Evolutionary conservation across 768 basidiomycete genomes (phyloP).

Genomic region (Strobilomyces echinocephalus): DNA sequence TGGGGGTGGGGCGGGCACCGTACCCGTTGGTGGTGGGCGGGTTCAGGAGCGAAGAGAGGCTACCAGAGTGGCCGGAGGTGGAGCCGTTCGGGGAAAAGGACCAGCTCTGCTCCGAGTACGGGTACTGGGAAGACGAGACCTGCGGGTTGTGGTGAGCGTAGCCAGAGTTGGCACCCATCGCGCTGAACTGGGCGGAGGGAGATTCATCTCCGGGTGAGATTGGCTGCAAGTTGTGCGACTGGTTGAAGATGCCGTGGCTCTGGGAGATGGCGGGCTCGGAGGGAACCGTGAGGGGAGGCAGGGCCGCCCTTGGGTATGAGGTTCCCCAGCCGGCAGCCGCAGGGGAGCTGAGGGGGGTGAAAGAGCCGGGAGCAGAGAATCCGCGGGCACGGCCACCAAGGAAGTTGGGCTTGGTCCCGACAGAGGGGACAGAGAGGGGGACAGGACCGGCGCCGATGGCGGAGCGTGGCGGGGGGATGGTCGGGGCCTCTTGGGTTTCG

Average conservation of each 20-base stretch:
- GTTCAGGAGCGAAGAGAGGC: slow-evolving; percentile 74
- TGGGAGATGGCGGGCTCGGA: slow-evolving; percentile 64
- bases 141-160: slow-evolving; percentile 30
- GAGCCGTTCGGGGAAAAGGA: slow-evolving; percentile 43
- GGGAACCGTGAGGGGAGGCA: slow-evolving; percentile 82
- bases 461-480: slow-evolving; percentile 72
- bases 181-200: slow-evolving; percentile 44
- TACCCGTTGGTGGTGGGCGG: slow-evolving; percentile 46
- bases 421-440: slow-evolving; percentile 57
- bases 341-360: slow-evolving; percentile 63
- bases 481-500: slow-evolving; percentile 61
- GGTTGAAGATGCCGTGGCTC: slow-evolving; percentile 52
- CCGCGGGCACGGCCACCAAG: slow-evolving; percentile 64
- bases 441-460: slow-evolving; percentile 64
- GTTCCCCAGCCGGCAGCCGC: slow-evolving; percentile 55
- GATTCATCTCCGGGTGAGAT: slow-evolving; percentile 70
- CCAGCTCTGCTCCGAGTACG: slow-evolving; percentile 62
- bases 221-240: slow-evolving; percentile 56
- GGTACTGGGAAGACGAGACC: slow-evolving; percentile 53
- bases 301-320: slow-evolving; percentile 54
- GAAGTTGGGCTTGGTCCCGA: slow-evolving; percentile 31
- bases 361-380: slow-evolving; percentile 80
- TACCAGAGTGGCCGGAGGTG: slow-evolving; percentile 63
- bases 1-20: slow-evolving; percentile 54
- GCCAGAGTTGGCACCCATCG: slow-evolving; percentile 33